Conservation (phyloP, 202 grass and related monocot species). For the Bolboschoenoplectus hybrid region DNA sequence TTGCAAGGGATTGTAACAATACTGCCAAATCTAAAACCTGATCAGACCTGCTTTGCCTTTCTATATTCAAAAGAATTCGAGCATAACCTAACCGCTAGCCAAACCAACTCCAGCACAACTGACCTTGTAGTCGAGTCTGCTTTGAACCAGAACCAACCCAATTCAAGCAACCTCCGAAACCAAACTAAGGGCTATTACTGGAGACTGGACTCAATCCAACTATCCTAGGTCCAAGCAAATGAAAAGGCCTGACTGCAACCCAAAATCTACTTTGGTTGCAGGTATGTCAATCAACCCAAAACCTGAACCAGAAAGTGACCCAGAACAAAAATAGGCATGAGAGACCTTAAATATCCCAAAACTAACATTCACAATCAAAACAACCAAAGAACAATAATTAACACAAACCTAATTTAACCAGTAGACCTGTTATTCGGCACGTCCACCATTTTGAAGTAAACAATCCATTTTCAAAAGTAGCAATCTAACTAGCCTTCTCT, state of each 20-base stretch:
- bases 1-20: not conserved
- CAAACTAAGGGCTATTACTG: not conserved
- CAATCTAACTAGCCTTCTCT: not conserved
- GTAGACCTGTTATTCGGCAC: not conserved
- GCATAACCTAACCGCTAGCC: not conserved
- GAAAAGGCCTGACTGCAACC: not conserved
- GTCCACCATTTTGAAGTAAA: not conserved
- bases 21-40: not conserved
- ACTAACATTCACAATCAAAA: not conserved
- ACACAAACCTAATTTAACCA: not conserved
- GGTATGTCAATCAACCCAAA: not conserved
- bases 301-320: not conserved
- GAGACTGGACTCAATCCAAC: not conserved
- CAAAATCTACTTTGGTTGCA: not conserved
- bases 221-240: not conserved
- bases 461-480: not conserved
- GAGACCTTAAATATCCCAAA: not conserved
- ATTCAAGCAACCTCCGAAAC: not conserved
- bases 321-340: not conserved
- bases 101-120: not conserved
- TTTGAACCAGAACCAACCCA: not conserved
- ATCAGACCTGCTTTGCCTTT: not conserved
- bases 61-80: not conserved
- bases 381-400: not conserved
- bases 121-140: not conserved